Evolutionary conservation across 805 yeast genomes (phyloP).

Genomic region (Ogataea nitratoaversa): DNA sequence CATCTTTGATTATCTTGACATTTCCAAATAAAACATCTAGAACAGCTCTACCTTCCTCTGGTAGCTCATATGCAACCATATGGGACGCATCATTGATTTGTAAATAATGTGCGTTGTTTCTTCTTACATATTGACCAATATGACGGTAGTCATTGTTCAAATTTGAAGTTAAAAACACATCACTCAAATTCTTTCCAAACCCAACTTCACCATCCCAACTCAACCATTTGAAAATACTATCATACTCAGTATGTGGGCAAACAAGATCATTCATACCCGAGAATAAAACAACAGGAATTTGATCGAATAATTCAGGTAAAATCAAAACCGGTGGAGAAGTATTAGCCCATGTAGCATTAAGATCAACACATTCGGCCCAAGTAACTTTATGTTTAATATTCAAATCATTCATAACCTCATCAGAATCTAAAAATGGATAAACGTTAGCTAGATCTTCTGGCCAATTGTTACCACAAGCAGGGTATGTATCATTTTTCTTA

Average conservation of each 20-base stretch:
- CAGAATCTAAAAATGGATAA: not conserved
- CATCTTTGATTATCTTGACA: not conserved
- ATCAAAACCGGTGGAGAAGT: not conserved
- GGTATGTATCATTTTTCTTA: not conserved
- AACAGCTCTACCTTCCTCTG: not conserved
- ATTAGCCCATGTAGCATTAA: not conserved
- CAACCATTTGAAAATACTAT: not conserved
- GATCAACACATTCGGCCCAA: not conserved
- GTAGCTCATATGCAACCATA: not conserved
- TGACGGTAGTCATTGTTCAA: not conserved
- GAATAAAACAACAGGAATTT: not conserved
- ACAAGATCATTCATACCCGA: not conserved
- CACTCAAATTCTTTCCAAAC: not conserved
- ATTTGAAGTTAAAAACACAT: not conserved
- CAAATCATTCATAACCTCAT: not conserved
- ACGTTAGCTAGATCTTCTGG: not conserved
- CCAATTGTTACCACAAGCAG: not conserved
- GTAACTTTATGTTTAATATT: not conserved
- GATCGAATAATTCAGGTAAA: not conserved
- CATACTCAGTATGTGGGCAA: not conserved
- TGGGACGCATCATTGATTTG: not conserved
- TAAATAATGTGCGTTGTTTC: not conserved
- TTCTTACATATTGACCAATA: not conserved
- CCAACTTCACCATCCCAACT: not conserved
- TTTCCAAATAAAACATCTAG: not conserved